These are phyloP conservation scores for Hemileccinum impolitum DNA, from an alignment of 768 basidiomycete species.

Conservation along the genomic window DNA sequence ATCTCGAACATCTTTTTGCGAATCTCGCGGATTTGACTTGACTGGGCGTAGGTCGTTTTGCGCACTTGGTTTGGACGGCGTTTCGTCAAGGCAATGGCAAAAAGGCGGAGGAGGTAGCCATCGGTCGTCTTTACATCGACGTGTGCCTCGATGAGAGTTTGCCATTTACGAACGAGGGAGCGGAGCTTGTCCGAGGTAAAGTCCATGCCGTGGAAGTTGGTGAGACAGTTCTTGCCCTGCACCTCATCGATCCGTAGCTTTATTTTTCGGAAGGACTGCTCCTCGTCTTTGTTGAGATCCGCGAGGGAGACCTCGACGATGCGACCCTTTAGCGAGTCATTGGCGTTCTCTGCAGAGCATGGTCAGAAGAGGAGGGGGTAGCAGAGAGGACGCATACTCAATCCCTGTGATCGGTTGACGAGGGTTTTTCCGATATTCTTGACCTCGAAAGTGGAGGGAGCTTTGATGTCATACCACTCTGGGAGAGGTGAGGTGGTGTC, in stretches of 20 bases:
- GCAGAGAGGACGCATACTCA: conserved; percentile 64
- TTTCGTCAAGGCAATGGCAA: conserved; percentile 99
- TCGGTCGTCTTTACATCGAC: conserved; percentile 99
- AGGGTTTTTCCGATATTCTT: conserved; percentile 98
- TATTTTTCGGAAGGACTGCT: conserved; percentile 99
- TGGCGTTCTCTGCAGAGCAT: conserved; percentile 79
- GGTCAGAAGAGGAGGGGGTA: conserved; percentile 7
- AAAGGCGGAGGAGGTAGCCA: conserved; percentile 98
- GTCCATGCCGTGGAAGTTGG: conserved; percentile 99
- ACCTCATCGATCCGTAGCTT: conserved; percentile 95
- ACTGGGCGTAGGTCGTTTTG: conserved; percentile 98
- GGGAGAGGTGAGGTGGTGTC: conserved; percentile 1
- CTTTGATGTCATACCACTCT: conserved; percentile 99
- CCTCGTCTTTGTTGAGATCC: conserved; percentile 99
- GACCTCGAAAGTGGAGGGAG: conserved; percentile 95
- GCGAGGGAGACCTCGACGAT: conserved; percentile 94
- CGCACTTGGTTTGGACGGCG: conserved; percentile 93
- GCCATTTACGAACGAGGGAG: conserved; percentile 99
- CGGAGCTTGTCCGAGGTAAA: conserved; percentile 99
- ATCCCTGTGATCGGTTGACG: conserved; percentile 95
- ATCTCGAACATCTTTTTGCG: conserved; percentile 99
- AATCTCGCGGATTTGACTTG: conserved; percentile 94
- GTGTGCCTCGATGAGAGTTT: conserved; percentile 97
- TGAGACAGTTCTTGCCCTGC: conserved; percentile 98
- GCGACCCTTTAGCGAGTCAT: conserved; percentile 96